Percentiles rank a stretch among this genome's conserved stretches.
phyloP scores from a whole-genome alignment of 495 filamentous ascomycete species.

The Aspergillus conjunctus region DNA sequence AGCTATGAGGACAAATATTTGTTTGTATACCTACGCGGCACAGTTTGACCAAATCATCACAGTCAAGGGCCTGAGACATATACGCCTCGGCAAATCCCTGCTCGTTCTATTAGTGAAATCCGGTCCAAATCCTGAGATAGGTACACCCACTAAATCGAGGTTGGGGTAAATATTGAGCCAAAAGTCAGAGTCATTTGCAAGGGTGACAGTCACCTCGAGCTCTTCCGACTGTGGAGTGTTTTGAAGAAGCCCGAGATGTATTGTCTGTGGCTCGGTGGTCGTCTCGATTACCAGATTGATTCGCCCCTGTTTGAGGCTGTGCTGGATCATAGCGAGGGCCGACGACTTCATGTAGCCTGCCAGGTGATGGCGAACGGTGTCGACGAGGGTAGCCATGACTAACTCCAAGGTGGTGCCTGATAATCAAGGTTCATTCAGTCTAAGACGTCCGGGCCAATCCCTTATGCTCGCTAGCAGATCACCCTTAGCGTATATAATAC shows the following conservation, averaged over 20 bases:
- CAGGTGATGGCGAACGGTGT: background rate
- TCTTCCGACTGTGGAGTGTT: background rate
- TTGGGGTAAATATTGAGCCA: background rate
- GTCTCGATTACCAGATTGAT: background rate
- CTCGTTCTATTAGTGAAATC: background rate
- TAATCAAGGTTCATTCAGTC: too few relatives aligned
- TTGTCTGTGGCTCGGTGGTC: background rate
- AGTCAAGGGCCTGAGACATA: conserved; percentile 8
- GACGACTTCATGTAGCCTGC: background rate
- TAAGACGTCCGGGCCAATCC: too few relatives aligned
- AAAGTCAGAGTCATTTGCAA: background rate
- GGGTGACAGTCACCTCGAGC: background rate
- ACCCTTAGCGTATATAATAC: too few relatives aligned
- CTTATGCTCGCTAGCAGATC: too few relatives aligned
- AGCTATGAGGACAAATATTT: background rate
- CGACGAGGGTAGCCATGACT: background rate
- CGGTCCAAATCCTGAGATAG: background rate
- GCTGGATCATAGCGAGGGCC: background rate
- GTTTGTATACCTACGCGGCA: background rate
- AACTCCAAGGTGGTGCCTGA: background rate
- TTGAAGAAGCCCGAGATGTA: background rate
- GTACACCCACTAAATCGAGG: background rate
- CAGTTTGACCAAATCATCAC: conserved; percentile 7
- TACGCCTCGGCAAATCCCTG: conserved; percentile 12
- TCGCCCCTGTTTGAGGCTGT: background rate